Percentiles rank a stretch among this genome's conserved stretches.
Evolutionary conservation across 2,329 filamentous ascomycete species (phyloP).

Genomic region (Fusarium torreyae): DNA sequence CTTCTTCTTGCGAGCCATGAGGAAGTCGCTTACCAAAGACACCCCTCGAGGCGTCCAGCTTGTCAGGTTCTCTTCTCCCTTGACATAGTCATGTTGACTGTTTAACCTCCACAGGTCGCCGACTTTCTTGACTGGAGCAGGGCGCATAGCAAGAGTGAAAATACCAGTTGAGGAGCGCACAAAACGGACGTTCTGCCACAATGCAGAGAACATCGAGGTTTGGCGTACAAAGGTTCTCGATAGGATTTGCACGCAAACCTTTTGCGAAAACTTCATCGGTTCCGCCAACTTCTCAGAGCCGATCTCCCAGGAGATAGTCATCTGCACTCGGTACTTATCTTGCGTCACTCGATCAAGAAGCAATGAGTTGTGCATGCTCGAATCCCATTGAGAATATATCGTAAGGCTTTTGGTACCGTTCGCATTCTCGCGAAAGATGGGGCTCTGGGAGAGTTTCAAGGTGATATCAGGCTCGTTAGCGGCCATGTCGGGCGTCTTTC

Average conservation of each 20-base stretch:
- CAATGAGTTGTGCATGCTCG: conserved; percentile 91
- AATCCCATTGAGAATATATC: conserved; percentile 96
- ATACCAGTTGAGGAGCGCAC: conserved; percentile 90
- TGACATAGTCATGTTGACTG: conserved; percentile 94
- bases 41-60: conserved; percentile 92
- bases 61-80: conserved; percentile 89
- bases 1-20: conserved; percentile 80
- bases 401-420: conserved; percentile 92
- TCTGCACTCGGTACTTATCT: conserved; percentile 93
- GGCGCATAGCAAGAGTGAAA: conserved; percentile 88
- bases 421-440: conserved; percentile 85
- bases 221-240: conserved; percentile 88
- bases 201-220: conserved; percentile 86
- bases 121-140: conserved; percentile 89
- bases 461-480: conserved; percentile 80
- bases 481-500: conserved; percentile 86
- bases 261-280: conserved; percentile 88
- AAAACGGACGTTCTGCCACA: conserved; percentile 88
- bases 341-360: conserved; percentile 92
- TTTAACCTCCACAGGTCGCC: conserved; percentile 97
- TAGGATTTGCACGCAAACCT: conserved; percentile 86
- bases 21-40: conserved; percentile 90
- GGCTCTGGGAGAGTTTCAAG: conserved; percentile 82
- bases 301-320: conserved; percentile 89
- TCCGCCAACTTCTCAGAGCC: conserved; percentile 86